Conservation (phyloP, 306 rosid genomes). For the Citrullus colocynthis region DNA sequence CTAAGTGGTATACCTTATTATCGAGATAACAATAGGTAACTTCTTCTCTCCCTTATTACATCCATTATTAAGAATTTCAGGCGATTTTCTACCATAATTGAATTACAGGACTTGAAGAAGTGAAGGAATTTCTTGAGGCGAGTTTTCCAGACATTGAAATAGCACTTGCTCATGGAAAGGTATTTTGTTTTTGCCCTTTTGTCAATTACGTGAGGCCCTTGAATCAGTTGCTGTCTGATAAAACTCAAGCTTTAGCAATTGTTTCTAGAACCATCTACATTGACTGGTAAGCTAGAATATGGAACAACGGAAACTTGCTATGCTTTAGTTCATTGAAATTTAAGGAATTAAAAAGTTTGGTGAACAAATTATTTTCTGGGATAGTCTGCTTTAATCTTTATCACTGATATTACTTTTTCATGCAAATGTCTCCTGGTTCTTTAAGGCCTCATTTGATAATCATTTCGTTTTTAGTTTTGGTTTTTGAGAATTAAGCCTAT, state of each 20-base stretch:
- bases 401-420: background rate
- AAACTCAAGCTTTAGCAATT: background rate
- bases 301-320: background rate
- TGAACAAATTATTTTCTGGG: background rate
- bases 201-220: constrained; percentile 13
- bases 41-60: background rate
- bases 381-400: background rate
- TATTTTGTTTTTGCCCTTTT: constrained; percentile 20
- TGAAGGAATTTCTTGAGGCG: constrained; percentile 62
- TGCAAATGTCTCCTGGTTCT: background rate
- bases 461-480: too few relatives aligned
- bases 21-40: background rate
- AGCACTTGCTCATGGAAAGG: constrained; percentile 96
- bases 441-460: too few relatives aligned
- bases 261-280: background rate
- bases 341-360: background rate
- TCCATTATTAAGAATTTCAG: background rate
- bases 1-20: background rate
- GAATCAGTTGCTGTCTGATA: background rate
- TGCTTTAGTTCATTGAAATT: background rate
- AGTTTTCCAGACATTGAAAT: constrained; percentile 69
- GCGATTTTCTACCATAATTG: background rate
- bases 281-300: background rate
- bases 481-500: too few relatives aligned
- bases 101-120: constrained; percentile 73